A percentile compares a stretch with the other conserved stretches of the same genome.
Evolutionary conservation across 306 rosid genomes (phyloP).

Genomic region (Ammopiptanthus mongolicus): DNA sequence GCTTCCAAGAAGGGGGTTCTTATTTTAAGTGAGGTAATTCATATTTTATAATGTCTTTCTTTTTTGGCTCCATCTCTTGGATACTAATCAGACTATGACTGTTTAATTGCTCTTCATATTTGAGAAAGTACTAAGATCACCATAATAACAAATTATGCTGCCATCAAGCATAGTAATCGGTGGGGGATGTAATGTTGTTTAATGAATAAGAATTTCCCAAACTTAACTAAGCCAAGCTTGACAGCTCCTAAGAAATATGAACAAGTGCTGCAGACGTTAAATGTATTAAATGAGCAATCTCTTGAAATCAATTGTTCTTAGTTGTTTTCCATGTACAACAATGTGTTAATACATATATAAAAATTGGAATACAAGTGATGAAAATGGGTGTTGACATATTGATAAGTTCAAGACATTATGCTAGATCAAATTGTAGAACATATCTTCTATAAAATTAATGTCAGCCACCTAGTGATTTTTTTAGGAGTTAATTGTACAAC

Average conservation of each 20-base stretch:
- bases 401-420: background rate
- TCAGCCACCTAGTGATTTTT: background rate
- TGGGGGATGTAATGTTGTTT: background rate
- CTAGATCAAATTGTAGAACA: background rate
- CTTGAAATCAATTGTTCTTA: background rate
- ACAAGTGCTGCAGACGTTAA: no score
- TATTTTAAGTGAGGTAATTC: conserved; percentile 83
- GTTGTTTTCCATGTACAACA: background rate
- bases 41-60: background rate
- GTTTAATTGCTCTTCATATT: background rate
- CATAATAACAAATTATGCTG: background rate
- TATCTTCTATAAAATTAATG: background rate
- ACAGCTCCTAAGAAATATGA: background rate
- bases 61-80: background rate
- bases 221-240: background rate
- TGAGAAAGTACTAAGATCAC: conserved; percentile 10
- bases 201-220: background rate
- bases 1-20: conserved; percentile 95
- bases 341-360: no score
- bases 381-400: background rate
- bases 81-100: background rate
- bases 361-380: background rate
- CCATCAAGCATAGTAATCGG: background rate
- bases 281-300: background rate
- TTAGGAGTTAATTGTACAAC: background rate